Evolutionary conservation across 495 filamentous ascomycete genomes (phyloP).

Genomic region (Filosporella fistucella): DNA sequence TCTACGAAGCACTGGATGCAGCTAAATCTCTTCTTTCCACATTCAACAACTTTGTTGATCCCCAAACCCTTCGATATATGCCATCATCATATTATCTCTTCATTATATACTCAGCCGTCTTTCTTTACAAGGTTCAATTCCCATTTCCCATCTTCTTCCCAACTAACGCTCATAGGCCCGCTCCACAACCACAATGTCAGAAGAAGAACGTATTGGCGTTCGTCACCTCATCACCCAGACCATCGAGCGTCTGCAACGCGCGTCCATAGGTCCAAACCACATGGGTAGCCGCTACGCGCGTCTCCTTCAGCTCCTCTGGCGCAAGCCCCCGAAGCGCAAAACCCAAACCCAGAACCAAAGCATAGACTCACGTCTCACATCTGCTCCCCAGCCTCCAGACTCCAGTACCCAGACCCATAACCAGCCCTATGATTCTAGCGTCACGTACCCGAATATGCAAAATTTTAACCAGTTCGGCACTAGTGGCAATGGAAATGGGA

Average conservation of each 20-base stretch:
- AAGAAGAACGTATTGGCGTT: conserved; percentile 22
- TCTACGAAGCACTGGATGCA: conserved; percentile 60
- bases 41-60: conserved; percentile 49
- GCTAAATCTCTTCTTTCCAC: conserved; percentile 54
- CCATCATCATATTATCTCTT: conserved; percentile 55
- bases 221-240: conserved; percentile 23
- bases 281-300: conserved; percentile 25
- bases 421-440: no score
- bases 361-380: no score
- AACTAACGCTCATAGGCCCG: conserved; percentile 13
- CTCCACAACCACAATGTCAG: conserved; percentile 25
- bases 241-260: conserved; percentile 22
- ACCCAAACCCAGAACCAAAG: no score
- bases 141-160: background rate
- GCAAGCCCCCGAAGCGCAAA: conserved; percentile 16
- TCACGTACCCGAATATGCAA: no score
- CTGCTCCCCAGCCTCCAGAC: no score
- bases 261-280: conserved; percentile 20
- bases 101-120: conserved; percentile 32
- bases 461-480: no score
- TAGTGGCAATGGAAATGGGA: conserved; percentile 3
- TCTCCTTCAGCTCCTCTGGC: conserved; percentile 23
- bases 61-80: conserved; percentile 54
- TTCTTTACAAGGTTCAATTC: conserved; percentile 21
- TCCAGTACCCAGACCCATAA: no score